phyloP scores from a whole-genome alignment of 139 green algal genomes.

The Coccomyxa sp. region DNA sequence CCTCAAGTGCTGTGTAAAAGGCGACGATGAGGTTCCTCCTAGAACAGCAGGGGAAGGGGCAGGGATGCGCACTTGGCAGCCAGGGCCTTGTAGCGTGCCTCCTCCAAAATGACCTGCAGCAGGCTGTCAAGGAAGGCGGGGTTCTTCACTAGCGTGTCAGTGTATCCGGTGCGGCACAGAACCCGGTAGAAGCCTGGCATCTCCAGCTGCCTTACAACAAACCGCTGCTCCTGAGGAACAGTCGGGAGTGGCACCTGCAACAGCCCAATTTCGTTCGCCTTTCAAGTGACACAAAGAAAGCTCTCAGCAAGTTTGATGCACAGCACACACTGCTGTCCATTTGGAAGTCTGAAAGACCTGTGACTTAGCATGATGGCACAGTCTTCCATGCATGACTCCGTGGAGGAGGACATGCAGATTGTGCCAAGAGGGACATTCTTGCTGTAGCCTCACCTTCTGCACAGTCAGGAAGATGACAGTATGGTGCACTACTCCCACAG shows the following conservation, averaged over 20 bases:
- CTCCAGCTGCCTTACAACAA: not conserved
- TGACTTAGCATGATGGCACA: too few species aligned
- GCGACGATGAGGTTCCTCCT: too few species aligned
- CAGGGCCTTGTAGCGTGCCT: not conserved
- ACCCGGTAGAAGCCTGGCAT: slow-evolving; percentile 2
- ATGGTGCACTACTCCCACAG: slow-evolving; percentile 7
- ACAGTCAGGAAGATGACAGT: slow-evolving; percentile 11
- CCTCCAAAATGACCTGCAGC: not conserved
- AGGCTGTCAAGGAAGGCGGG: not conserved
- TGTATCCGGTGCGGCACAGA: slow-evolving; percentile 2
- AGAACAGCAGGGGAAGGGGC: not conserved
- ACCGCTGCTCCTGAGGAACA: not conserved
- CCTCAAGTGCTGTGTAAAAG: too few species aligned
- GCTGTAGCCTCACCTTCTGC: not conserved
- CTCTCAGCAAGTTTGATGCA: not conserved
- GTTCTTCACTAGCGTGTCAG: not conserved
- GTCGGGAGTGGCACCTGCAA: slow-evolving; percentile 8
- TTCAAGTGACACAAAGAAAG: not conserved
- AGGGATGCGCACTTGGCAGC: not conserved
- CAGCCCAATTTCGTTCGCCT: too few species aligned
- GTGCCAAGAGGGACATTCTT: not conserved
- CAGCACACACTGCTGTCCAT: not conserved
- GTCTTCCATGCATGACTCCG: not conserved
- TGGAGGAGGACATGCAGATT: not conserved
- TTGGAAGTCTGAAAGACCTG: not conserved